phyloP scores from a whole-genome alignment of 2,329 filamentous ascomycete genomes.

The Aspergillus pseudonomiae region DNA sequence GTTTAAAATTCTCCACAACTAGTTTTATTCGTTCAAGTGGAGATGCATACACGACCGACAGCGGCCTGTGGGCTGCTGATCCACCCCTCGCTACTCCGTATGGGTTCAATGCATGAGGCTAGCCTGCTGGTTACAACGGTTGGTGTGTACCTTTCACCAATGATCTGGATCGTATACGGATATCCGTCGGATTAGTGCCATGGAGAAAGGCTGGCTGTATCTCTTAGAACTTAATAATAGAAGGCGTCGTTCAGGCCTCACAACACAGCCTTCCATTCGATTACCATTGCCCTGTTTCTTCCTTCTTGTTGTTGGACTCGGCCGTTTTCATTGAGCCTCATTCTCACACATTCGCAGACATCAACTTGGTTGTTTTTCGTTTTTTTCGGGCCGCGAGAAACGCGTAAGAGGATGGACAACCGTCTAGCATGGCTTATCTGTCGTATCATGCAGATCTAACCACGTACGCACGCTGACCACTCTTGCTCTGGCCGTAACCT shows the following conservation, averaged over 20 bases:
- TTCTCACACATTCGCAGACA: background rate
- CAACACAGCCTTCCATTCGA: background rate
- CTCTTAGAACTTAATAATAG: background rate
- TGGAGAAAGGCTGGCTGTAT: background rate
- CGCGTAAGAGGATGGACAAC: too few relatives aligned
- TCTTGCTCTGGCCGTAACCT: too few relatives aligned
- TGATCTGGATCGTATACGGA: background rate
- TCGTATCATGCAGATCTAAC: too few relatives aligned
- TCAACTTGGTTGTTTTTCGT: slow-evolving; percentile 21
- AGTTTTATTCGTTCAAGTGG: background rate
- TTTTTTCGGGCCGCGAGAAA: too few relatives aligned
- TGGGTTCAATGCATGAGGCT: background rate
- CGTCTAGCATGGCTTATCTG: too few relatives aligned
- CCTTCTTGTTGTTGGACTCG: background rate
- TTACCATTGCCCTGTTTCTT: background rate
- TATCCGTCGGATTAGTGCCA: background rate
- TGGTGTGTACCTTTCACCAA: background rate
- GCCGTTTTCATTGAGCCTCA: background rate
- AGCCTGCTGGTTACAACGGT: background rate
- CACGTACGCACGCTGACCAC: too few relatives aligned
- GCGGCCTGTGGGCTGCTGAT: background rate
- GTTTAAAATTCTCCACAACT: background rate
- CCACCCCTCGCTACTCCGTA: background rate
- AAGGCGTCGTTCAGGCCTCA: background rate
- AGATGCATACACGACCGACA: background rate